Percentiles rank a stretch among this genome's conserved stretches.
Evolutionary conservation across 2,329 filamentous ascomycete species (phyloP).

Genomic region (Talaromyces amestolkiae): DNA sequence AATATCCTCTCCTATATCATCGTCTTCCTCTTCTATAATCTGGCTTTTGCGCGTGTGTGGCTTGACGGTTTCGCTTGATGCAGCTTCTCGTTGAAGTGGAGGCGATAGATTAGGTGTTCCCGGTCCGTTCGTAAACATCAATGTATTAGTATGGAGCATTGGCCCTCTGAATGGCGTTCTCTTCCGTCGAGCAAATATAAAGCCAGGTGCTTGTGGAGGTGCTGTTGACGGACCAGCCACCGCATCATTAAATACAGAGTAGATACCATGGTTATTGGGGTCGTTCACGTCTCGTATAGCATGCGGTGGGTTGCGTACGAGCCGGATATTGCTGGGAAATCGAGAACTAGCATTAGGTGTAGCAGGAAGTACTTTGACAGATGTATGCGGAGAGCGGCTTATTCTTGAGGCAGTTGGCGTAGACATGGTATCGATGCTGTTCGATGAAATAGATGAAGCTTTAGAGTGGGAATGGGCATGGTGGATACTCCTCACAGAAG

Average conservation of each 20-base stretch:
- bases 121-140: constrained; percentile 34
- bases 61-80: constrained; percentile 22
- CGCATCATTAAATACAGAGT: constrained; percentile 39
- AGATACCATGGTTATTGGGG: constrained; percentile 24
- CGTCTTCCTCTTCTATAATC: constrained; percentile 47
- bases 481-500: constrained; percentile 86
- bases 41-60: constrained; percentile 39
- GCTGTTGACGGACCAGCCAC: constrained; percentile 37
- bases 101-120: constrained; percentile 33
- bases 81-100: constrained; percentile 24
- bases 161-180: constrained; percentile 47
- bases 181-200: constrained; percentile 49
- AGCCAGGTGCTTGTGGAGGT: constrained; percentile 41
- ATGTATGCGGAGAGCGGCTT: constrained; percentile 77
- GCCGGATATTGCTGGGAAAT: constrained; percentile 82
- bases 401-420: constrained; percentile 64
- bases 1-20: constrained; percentile 37
- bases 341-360: constrained; percentile 69
- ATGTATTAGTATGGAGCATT: constrained; percentile 40
- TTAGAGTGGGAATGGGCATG: constrained; percentile 89
- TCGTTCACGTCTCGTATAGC: constrained; percentile 30
- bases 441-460: constrained; percentile 86
- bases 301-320: constrained; percentile 60
- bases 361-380: constrained; percentile 90
- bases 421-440: constrained; percentile 66